phyloP scores from a whole-genome alignment of 1,284 basidiomycete species.

The Tilletiopsis washingtonensis region DNA sequence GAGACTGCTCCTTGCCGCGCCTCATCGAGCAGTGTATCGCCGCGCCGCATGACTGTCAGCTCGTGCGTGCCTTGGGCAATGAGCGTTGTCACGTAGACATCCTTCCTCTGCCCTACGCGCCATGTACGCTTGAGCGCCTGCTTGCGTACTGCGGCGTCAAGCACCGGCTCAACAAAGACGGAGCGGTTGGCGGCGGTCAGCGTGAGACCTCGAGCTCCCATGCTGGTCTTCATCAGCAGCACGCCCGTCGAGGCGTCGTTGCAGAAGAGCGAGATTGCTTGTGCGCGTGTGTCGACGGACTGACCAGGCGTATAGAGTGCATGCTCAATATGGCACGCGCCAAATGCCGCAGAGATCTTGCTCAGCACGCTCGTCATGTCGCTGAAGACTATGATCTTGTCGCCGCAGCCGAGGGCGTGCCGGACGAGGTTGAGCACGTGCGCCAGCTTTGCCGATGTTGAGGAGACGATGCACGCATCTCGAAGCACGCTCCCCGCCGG shows the following conservation, averaged over 20 bases:
- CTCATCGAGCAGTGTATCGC: too few relatives aligned
- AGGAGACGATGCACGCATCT: too few relatives aligned
- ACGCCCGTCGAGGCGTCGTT: too few relatives aligned
- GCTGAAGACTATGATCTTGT: conserved; percentile 14
- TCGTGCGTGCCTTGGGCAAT: conserved; percentile 1
- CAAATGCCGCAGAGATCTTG: conserved; percentile 9
- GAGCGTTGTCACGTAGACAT: conserved; percentile 8
- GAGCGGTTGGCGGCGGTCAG: conserved; percentile 12
- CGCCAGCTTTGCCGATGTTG: too few relatives aligned
- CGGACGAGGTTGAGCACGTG: background rate
- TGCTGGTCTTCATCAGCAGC: conserved; percentile 10
- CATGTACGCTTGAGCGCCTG: conserved; percentile 16
- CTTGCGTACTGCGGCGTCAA: background rate
- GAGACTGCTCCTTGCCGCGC: too few relatives aligned
- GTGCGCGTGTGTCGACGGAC: too few relatives aligned
- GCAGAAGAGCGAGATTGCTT: too few relatives aligned
- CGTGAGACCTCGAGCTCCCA: conserved; percentile 13
- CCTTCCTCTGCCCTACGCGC: conserved; percentile 13
- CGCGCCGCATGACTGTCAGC: background rate
- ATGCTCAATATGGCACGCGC: too few relatives aligned
- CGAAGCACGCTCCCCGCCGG: too few relatives aligned
- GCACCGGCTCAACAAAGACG: conserved; percentile 11
- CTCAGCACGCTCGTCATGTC: conserved; percentile 7
- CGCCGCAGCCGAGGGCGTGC: background rate
- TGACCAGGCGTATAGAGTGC: too few relatives aligned